Percentiles rank a stretch among this genome's conserved stretches.
Evolutionary conservation across 768 basidiomycete species (phyloP).

Genomic region (Boletus subcaerulescens): DNA sequence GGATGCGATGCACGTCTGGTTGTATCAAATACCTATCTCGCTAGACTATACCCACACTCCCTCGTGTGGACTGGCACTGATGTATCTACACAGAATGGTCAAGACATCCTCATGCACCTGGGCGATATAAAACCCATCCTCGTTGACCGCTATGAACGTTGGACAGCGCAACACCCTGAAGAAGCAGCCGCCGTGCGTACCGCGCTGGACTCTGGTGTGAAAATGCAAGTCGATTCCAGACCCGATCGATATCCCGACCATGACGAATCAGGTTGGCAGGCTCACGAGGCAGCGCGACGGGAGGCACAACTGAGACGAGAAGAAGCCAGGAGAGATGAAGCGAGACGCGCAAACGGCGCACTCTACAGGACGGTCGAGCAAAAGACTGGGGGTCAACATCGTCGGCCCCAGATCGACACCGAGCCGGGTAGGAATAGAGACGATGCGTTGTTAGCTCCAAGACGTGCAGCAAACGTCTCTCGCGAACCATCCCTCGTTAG

Average conservation of each 20-base stretch:
- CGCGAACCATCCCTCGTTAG: slow-evolving; percentile 23
- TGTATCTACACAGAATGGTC: slow-evolving; percentile 54
- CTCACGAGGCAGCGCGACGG: slow-evolving; percentile 31
- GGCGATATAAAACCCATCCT: slow-evolving; percentile 62
- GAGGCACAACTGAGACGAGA: slow-evolving; percentile 33
- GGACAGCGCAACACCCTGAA: slow-evolving; percentile 46
- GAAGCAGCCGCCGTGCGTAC: slow-evolving; percentile 25
- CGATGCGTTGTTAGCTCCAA: slow-evolving; percentile 23
- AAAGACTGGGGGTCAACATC: slow-evolving; percentile 13
- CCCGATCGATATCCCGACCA: slow-evolving; percentile 23
- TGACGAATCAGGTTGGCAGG: slow-evolving; percentile 34
- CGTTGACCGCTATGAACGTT: slow-evolving; percentile 61
- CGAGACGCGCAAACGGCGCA: slow-evolving; percentile 33
- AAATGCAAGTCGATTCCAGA: slow-evolving; percentile 24
- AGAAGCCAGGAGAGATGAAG: slow-evolving; percentile 36
- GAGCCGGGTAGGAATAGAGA: slow-evolving; percentile 31
- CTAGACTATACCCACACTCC: background rate
- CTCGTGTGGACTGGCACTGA: slow-evolving; percentile 14
- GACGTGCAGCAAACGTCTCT: slow-evolving; percentile 25
- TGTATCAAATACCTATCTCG: background rate
- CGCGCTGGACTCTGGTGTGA: slow-evolving; percentile 19
- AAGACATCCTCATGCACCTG: slow-evolving; percentile 68
- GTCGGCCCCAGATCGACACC: slow-evolving; percentile 30
- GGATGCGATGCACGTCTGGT: background rate
- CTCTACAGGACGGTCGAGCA: slow-evolving; percentile 29